Evolutionary conservation across 768 basidiomycete species (phyloP).

Genomic region (Clavulina sp.): DNA sequence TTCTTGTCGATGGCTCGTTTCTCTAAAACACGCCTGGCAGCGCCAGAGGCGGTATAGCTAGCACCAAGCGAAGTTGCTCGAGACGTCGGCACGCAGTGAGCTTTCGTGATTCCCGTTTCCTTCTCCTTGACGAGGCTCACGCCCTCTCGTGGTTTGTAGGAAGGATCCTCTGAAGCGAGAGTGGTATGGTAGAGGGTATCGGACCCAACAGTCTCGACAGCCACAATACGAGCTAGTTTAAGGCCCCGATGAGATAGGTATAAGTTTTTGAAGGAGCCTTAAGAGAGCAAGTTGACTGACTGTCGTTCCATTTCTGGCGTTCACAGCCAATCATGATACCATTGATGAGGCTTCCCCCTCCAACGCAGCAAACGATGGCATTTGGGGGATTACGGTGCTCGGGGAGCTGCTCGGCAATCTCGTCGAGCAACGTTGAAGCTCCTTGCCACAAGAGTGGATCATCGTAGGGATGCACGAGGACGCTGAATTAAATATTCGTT

Average conservation of each 20-base stretch:
- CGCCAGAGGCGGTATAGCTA: constrained; percentile 39
- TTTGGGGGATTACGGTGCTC: constrained; percentile 28
- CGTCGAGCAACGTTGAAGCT: constrained; percentile 53
- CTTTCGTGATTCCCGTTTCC: too few relatives aligned
- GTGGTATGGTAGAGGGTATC: constrained; percentile 16
- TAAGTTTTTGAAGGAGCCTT: neutral
- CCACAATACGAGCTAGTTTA: constrained; percentile 29
- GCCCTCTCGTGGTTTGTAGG: neutral
- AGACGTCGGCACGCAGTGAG: too few relatives aligned
- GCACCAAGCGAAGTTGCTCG: constrained; percentile 58
- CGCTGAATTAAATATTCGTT: constrained; percentile 21
- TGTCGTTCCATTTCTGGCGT: constrained; percentile 46
- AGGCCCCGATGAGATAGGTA: neutral
- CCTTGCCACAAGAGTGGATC: constrained; percentile 56
- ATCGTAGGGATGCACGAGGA: constrained; percentile 58
- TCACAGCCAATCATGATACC: constrained; percentile 55
- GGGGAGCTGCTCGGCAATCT: constrained; percentile 38
- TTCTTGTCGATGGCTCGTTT: constrained; percentile 24
- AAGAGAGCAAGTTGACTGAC: constrained; percentile 22
- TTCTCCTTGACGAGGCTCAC: too few relatives aligned
- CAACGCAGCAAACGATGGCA: constrained; percentile 63
- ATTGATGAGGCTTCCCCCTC: constrained; percentile 54
- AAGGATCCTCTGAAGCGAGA: neutral
- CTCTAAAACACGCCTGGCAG: constrained; percentile 48
- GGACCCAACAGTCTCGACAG: constrained; percentile 53